phyloP scores from a whole-genome alignment of 2,329 filamentous ascomycete species.

The Aphanocladium album region DNA sequence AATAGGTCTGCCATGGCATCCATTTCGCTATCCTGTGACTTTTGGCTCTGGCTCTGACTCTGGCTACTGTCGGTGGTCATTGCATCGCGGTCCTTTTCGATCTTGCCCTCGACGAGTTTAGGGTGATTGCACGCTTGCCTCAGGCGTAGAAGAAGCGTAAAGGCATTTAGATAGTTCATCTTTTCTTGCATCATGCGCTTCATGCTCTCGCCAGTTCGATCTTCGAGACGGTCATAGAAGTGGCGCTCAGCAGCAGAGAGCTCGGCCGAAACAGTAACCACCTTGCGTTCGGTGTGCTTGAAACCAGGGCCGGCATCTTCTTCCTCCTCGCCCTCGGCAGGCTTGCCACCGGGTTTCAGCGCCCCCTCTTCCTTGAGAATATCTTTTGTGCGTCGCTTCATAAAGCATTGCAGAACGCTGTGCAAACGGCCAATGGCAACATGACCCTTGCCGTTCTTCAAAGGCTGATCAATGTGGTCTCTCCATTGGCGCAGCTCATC shows the following conservation, averaged over 20 bases:
- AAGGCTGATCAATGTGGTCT: constrained; percentile 79
- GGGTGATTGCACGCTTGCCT: constrained; percentile 95
- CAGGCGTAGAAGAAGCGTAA: constrained; percentile 84
- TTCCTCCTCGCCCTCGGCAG: constrained; percentile 40
- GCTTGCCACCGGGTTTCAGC: constrained; percentile 69
- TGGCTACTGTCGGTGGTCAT: constrained; percentile 57
- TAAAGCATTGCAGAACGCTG: constrained; percentile 82
- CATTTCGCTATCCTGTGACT: constrained; percentile 57
- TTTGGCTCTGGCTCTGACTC: constrained; percentile 42
- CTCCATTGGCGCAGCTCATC: constrained; percentile 84
- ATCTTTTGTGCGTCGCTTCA: constrained; percentile 98
- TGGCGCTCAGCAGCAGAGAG: constrained; percentile 75
- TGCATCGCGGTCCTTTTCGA: constrained; percentile 84
- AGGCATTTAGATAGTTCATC: constrained; percentile 86
- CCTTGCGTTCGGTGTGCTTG: constrained; percentile 85
- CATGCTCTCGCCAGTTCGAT: constrained; percentile 79
- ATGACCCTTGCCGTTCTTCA: constrained; percentile 86
- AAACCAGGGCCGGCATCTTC: constrained; percentile 60
- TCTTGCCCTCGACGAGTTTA: constrained; percentile 75
- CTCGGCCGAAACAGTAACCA: constrained; percentile 71
- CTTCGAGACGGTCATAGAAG: constrained; percentile 81
- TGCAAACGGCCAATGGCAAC: constrained; percentile 85
- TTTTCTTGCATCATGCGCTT: constrained; percentile 82
- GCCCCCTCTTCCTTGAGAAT: constrained; percentile 87
- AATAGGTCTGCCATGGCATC: constrained; percentile 84